These are phyloP conservation scores for Fusarium sp. DNA, from an alignment of 2,329 filamentous ascomycete species.

Conservation along the genomic window DNA sequence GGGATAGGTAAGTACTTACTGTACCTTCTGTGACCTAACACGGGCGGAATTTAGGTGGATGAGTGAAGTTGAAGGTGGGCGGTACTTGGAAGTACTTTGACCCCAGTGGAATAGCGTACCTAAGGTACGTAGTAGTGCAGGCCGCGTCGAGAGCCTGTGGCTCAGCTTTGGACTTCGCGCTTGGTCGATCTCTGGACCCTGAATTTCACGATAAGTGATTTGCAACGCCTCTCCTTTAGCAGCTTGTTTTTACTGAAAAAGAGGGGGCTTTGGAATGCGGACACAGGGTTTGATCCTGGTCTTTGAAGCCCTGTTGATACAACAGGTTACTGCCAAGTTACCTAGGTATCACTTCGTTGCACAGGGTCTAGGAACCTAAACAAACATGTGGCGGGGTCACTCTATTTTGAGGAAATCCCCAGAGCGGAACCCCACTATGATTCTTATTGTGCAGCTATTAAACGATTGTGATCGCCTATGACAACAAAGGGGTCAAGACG, in stretches of 20 bases:
- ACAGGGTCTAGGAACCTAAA: conserved; percentile 29
- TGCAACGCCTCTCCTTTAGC: neutral
- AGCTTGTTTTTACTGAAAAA: neutral
- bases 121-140: no score
- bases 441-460: conserved; percentile 1
- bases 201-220: conserved; percentile 1
- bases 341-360: neutral
- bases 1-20: conserved; percentile 9
- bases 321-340: neutral
- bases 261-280: neutral
- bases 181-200: conserved; percentile 19
- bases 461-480: conserved; percentile 7
- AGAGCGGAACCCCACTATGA: conserved; percentile 35
- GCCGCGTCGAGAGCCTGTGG: conserved; percentile 46
- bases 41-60: conserved; percentile 24
- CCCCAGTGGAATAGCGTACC: conserved; percentile 24
- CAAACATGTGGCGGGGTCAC: conserved; percentile 43
- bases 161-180: conserved; percentile 41
- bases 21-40: conserved; percentile 19
- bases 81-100: conserved; percentile 33
- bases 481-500: neutral
- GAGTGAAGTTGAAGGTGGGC: conserved; percentile 22
- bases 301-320: neutral
- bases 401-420: conserved; percentile 30
- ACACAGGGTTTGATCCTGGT: neutral